Conservation (phyloP, 495 filamentous ascomycete species). For the Symbiotaphrina buchneri region DNA sequence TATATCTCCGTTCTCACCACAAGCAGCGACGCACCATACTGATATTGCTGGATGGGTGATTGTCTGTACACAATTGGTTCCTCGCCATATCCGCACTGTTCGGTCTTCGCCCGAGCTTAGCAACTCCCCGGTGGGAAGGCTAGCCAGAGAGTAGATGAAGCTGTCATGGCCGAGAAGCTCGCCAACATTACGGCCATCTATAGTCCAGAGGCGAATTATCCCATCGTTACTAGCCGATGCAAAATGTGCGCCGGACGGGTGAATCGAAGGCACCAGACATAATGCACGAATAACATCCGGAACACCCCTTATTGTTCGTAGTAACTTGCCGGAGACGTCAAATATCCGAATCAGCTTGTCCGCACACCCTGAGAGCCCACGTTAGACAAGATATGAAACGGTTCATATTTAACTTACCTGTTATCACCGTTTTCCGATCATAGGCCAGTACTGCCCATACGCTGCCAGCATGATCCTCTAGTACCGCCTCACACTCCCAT, state of each 20-base stretch:
- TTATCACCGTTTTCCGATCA: constrained; percentile 60
- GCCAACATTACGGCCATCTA: constrained; percentile 47
- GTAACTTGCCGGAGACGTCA: constrained; percentile 34
- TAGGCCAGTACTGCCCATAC: constrained; percentile 86
- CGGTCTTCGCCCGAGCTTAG: constrained; percentile 87
- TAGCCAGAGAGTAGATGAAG: constrained; percentile 78
- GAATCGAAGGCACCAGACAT: constrained; percentile 52
- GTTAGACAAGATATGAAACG: background rate
- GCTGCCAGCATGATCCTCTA: constrained; percentile 54
- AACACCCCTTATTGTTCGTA: constrained; percentile 46
- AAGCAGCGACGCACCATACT: constrained; percentile 78
- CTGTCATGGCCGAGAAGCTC: constrained; percentile 75
- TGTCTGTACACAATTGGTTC: constrained; percentile 66
- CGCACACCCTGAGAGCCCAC: constrained; percentile 34
- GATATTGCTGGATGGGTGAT: constrained; percentile 96
- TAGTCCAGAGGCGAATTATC: constrained; percentile 61
- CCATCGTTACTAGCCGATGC: constrained; percentile 81
- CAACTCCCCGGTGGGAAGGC: constrained; percentile 61
- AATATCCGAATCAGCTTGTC: constrained; percentile 79
- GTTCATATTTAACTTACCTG: constrained; percentile 23
- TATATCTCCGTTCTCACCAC: constrained; percentile 67
- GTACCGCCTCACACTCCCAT: constrained; percentile 49
- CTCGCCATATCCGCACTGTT: constrained; percentile 73
- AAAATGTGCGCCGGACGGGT: constrained; percentile 65
- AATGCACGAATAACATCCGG: constrained; percentile 68